phyloP scores from a whole-genome alignment of 805 yeast species.

The Naumovozyma baii region DNA sequence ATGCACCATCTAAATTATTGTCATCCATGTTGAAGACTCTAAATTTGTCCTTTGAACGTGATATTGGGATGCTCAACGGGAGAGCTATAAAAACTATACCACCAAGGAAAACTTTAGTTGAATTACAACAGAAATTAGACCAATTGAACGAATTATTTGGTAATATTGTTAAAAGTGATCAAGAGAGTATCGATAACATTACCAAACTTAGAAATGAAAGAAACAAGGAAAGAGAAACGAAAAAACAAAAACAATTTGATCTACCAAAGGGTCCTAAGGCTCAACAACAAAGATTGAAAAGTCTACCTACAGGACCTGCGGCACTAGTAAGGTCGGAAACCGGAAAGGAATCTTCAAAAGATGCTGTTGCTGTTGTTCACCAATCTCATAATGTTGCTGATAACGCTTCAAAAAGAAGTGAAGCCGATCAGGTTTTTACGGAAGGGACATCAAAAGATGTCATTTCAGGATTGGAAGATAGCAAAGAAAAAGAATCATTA shows the following conservation, averaged over 20 bases:
- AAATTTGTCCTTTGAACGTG: slow-evolving; percentile 46
- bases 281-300: not conserved
- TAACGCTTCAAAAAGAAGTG: not conserved
- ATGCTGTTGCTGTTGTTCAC: not conserved
- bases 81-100: slow-evolving; percentile 40
- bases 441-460: not conserved
- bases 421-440: not conserved
- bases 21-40: slow-evolving; percentile 45
- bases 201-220: slow-evolving; percentile 10
- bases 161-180: slow-evolving; percentile 17
- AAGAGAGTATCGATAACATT: slow-evolving; percentile 12
- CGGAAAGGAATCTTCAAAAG: not conserved
- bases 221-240: not conserved
- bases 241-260: not conserved
- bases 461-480: not conserved
- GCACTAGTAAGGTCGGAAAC: not conserved
- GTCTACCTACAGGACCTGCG: not conserved
- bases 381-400: not conserved
- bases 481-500: not conserved
- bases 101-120: slow-evolving; percentile 32
- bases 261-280: slow-evolving; percentile 3
- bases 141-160: slow-evolving; percentile 17
- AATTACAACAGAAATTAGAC: slow-evolving; percentile 34
- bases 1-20: slow-evolving; percentile 35
- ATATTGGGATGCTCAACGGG: slow-evolving; percentile 54